These are phyloP conservation scores for Alternaria arbusti DNA, from an alignment of 2,329 filamentous ascomycete genomes.

Conservation along the genomic window DNA sequence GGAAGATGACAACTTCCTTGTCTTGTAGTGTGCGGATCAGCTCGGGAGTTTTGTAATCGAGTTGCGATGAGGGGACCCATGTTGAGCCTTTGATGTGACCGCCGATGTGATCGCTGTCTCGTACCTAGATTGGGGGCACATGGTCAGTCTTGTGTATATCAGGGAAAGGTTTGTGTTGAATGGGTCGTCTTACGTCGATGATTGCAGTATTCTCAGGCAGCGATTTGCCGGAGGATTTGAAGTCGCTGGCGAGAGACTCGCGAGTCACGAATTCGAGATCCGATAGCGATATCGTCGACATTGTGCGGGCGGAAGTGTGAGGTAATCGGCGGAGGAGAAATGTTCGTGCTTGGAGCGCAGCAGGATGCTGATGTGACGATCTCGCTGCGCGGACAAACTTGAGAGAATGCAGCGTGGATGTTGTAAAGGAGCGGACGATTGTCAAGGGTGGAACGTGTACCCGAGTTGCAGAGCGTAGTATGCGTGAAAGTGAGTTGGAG, in stretches of 20 bases:
- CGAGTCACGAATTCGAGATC: slow-evolving; percentile 70
- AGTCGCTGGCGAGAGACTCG: slow-evolving; percentile 64
- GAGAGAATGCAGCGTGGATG: background rate
- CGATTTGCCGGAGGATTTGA: slow-evolving; percentile 66
- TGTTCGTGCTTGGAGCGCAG: background rate
- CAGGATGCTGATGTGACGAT: background rate
- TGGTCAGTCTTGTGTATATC: slow-evolving; percentile 25
- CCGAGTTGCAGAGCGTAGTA: background rate
- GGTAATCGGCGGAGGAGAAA: background rate
- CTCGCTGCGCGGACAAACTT: background rate
- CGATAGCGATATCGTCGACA: slow-evolving; percentile 62
- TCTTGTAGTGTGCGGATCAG: slow-evolving; percentile 78
- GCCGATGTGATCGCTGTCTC: slow-evolving; percentile 88
- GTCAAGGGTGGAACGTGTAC: background rate
- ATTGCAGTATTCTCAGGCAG: slow-evolving; percentile 68
- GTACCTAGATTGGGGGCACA: slow-evolving; percentile 88
- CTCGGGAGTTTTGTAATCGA: slow-evolving; percentile 80
- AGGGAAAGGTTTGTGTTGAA: slow-evolving; percentile 21
- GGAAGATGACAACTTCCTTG: slow-evolving; percentile 88
- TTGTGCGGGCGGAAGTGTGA: background rate
- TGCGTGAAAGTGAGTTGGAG: background rate
- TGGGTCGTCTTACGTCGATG: slow-evolving; percentile 20
- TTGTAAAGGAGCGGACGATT: background rate
- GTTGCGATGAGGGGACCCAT: slow-evolving; percentile 74
- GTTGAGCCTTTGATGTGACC: slow-evolving; percentile 82